Percentiles rank a stretch among this genome's conserved stretches.
phyloP scores from a whole-genome alignment of 2,329 filamentous ascomycete species.

The Polychaeton citri region DNA sequence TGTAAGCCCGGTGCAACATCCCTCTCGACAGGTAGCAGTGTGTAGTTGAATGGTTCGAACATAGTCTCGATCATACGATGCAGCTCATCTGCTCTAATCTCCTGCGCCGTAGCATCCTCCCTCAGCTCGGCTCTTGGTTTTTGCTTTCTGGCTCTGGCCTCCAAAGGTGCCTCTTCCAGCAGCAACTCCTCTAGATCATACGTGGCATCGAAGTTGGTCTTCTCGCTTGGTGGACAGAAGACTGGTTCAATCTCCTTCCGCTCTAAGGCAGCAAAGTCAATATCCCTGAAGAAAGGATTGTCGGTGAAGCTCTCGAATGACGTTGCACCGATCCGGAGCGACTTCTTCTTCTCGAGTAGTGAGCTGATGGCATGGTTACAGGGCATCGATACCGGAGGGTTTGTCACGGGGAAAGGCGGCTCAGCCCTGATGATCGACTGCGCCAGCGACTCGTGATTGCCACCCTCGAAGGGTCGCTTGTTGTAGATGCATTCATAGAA shows the following conservation, averaged over 20 bases:
- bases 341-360: constrained; percentile 66
- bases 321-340: constrained; percentile 68
- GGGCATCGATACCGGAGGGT: constrained; percentile 73
- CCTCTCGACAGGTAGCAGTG: constrained; percentile 62
- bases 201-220: constrained; percentile 97
- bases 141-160: constrained; percentile 81
- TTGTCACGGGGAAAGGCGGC: constrained; percentile 83
- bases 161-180: constrained; percentile 84
- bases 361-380: constrained; percentile 83
- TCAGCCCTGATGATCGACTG: constrained; percentile 68
- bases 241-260: constrained; percentile 80
- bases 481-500: constrained; percentile 99
- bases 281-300: constrained; percentile 74
- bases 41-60: constrained; percentile 94
- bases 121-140: constrained; percentile 86
- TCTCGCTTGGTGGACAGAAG: constrained; percentile 87
- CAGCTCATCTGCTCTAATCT: constrained; percentile 86
- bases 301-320: constrained; percentile 73
- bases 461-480: constrained; percentile 92
- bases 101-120: constrained; percentile 86
- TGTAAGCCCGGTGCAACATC: constrained; percentile 1
- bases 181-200: constrained; percentile 92
- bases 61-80: constrained; percentile 89
- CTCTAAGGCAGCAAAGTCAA: constrained; percentile 77
- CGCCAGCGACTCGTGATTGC: constrained; percentile 66